Evolutionary conservation across 169 alveolate genomes (phyloP).

Genomic region (Babesia ovata): DNA sequence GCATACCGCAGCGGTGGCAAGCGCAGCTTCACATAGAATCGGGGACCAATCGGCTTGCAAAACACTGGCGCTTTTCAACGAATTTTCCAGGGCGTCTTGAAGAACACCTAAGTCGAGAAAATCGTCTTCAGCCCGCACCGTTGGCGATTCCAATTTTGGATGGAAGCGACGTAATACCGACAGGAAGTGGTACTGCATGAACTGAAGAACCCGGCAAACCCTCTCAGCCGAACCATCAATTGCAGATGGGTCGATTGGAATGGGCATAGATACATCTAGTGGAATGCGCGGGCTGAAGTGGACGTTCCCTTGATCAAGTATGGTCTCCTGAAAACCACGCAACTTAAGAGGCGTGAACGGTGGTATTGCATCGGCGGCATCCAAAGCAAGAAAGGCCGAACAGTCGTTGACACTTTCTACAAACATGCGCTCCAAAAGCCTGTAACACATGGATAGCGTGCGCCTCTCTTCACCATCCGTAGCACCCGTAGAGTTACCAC

Average conservation of each 20-base stretch:
- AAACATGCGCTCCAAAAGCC: constrained; percentile 25
- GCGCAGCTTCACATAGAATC: constrained; percentile 22
- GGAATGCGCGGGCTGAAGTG: constrained; percentile 31
- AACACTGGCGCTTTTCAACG: not conserved
- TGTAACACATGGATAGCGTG: constrained; percentile 23
- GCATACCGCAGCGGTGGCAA: constrained; percentile 45
- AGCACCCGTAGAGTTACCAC: not conserved
- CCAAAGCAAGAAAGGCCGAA: not conserved
- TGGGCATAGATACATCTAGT: constrained; percentile 6
- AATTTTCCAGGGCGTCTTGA: constrained; percentile 2
- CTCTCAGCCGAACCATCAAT: not conserved
- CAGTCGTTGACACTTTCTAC: constrained; percentile 31
- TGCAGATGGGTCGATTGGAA: not conserved
- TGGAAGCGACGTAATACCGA: not conserved
- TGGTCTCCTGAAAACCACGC: no score
- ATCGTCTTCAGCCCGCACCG: not conserved
- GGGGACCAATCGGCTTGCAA: constrained; percentile 9
- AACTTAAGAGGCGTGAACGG: not conserved
- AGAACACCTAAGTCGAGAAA: not conserved
- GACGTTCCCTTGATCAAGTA: not conserved
- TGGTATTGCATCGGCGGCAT: not conserved
- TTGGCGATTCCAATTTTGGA: not conserved
- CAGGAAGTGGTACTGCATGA: not conserved
- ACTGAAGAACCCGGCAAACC: not conserved
- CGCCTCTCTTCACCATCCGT: not conserved